phyloP scores from a whole-genome alignment of 805 yeast genomes.

The Starmerella geochares region DNA sequence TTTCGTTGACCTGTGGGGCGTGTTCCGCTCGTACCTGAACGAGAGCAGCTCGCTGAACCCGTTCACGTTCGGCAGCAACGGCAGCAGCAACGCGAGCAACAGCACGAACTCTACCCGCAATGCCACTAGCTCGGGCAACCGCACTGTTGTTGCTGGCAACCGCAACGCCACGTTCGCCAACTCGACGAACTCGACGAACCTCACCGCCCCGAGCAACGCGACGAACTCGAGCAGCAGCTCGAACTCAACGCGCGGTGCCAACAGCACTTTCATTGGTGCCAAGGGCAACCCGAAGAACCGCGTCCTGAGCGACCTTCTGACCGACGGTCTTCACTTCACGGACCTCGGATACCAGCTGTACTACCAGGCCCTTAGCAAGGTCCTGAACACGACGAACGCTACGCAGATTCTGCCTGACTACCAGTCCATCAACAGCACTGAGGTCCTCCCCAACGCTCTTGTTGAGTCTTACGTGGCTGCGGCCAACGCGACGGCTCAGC shows the following conservation, averaged over 20 bases:
- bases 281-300: conserved; percentile 16
- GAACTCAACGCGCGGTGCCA: conserved; percentile 1
- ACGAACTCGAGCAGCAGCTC: conserved; percentile 1
- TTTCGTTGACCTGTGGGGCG: conserved; percentile 46
- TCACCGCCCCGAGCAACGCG: background rate
- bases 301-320: conserved; percentile 29
- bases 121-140: background rate
- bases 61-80: conserved; percentile 6
- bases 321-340: conserved; percentile 54
- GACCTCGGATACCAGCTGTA: conserved; percentile 45
- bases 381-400: background rate
- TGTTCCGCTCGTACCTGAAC: conserved; percentile 36
- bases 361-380: conserved; percentile 23
- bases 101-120: conserved; percentile 1
- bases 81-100: background rate
- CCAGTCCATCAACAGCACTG: conserved; percentile 12
- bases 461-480: conserved; percentile 1
- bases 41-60: conserved; percentile 33
- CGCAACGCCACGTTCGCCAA: background rate
- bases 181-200: conserved; percentile 7
- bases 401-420: conserved; percentile 6
- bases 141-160: background rate
- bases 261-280: conserved; percentile 8
- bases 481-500: background rate
- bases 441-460: conserved; percentile 4